Base-by-base conservation (phyloP, 2,329 filamentous ascomycete species). In the Nemania abortiva region DNA sequence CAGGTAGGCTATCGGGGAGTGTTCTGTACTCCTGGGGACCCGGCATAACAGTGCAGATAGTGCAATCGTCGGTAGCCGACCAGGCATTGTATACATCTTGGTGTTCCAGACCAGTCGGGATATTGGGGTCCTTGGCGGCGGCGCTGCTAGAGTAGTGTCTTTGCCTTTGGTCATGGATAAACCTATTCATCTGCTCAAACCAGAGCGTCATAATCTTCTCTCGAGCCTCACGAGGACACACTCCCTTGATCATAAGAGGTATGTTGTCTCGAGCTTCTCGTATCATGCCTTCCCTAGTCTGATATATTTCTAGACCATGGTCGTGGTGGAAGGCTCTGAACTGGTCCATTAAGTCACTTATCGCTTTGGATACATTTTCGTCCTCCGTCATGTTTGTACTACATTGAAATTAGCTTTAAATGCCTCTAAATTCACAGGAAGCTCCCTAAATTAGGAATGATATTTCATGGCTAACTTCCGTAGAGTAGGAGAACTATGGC, bases 61-160 rank as follows among this genome's bases (percentile, higher is more conserved):
- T 53, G 9, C 42, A 1, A 6, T 69, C 63, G 0, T 65, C 57
- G n/a, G 57, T 62, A 3, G 27, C 45, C 13, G 57, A 54, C 66
- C 66, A 69, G 1, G 53, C 45, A 2, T 1, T 9, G 10, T 68
- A 65, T 42, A 6, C 2, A 15, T 15, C 11, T 27, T 27, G 6
- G 5, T 42, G 7, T n/a, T 6, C 9, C 1, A 54, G 2, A 15
- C 15, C 11, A 3, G n/a, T 15, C 5, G 59, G 34, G 10, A 22
- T 22, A 4, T 56, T 34, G 20, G 66, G 61, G 31, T 68, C 66
- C 5, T 2, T 6, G 11, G 18, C 6, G 3, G 20, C 13, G 1
- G 11, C 18, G 4, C 5, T 15, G 9, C 42, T 4, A 11, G 37
- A n/a, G 31, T 65, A 56, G 39, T 65, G 15, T 5, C 7, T 29